Evolutionary conservation across 202 grass and related monocot genomes (phyloP).

Genomic region (Panicum hallii): DNA sequence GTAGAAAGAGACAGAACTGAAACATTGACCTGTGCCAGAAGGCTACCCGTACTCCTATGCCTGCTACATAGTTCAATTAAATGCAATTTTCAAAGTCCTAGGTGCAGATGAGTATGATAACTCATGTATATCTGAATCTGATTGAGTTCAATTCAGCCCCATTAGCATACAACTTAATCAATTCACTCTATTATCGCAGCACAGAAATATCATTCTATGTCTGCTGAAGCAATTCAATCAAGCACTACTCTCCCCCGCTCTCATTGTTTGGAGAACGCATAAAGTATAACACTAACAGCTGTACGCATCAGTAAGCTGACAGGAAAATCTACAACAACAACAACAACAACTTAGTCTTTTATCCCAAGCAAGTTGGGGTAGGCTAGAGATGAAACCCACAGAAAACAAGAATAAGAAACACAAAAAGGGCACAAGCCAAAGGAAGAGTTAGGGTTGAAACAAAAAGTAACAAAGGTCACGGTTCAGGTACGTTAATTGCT

Average conservation of each 20-base stretch:
- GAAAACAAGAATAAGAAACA: too few species aligned
- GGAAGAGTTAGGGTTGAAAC: too few species aligned
- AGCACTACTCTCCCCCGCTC: neutral
- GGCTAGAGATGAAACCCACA: too few species aligned
- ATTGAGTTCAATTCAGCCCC: neutral
- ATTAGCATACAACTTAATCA: neutral
- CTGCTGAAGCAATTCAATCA: neutral
- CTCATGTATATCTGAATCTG: neutral
- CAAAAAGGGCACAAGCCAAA: too few species aligned
- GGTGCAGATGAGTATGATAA: neutral
- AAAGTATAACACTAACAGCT: neutral
- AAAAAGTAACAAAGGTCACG: too few species aligned
- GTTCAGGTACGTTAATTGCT: too few species aligned
- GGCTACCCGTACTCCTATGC: neutral
- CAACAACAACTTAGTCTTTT: too few species aligned
- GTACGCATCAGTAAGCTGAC: neutral
- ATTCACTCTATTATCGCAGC: neutral
- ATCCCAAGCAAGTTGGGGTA: too few species aligned
- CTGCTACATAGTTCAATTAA: neutral
- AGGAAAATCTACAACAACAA: too few species aligned
- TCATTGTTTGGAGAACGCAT: neutral
- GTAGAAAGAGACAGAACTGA: neutral
- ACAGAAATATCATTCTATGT: neutral
- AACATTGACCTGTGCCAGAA: neutral
- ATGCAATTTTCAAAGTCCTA: neutral